These are phyloP conservation scores for Venturia aucupariae DNA, from an alignment of 2,329 filamentous ascomycete genomes.

Conservation along the genomic window DNA sequence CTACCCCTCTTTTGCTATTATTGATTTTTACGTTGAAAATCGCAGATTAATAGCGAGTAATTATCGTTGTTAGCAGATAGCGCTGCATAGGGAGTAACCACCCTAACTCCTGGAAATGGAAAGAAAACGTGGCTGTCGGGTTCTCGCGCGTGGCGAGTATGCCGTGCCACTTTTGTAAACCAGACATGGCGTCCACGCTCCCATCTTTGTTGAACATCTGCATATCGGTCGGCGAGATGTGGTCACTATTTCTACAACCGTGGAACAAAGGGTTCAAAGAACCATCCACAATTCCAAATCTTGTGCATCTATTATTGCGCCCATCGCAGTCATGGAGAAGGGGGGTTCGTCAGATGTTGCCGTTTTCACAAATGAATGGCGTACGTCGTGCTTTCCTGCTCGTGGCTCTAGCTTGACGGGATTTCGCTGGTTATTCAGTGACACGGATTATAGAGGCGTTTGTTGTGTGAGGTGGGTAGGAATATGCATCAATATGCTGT, in stretches of 20 bases:
- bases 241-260: neutral
- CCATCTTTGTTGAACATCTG: neutral
- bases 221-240: neutral
- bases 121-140: neutral
- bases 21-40: no score
- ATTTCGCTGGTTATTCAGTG: neutral
- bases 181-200: neutral
- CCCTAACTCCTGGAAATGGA: neutral
- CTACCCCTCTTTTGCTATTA: no score
- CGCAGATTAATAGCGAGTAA: no score
- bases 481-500: neutral
- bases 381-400: no score
- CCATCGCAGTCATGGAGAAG: no score
- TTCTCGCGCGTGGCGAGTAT: neutral
- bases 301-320: no score
- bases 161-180: neutral
- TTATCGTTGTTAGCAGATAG: no score
- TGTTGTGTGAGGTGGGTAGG: neutral
- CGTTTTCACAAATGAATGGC: neutral
- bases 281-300: no score
- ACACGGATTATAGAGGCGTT: neutral
- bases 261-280: neutral
- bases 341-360: neutral
- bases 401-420: no score
- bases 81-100: no score